Conservation (phyloP, 1,139 yeast genomes). For the Candida albicans region DNA sequence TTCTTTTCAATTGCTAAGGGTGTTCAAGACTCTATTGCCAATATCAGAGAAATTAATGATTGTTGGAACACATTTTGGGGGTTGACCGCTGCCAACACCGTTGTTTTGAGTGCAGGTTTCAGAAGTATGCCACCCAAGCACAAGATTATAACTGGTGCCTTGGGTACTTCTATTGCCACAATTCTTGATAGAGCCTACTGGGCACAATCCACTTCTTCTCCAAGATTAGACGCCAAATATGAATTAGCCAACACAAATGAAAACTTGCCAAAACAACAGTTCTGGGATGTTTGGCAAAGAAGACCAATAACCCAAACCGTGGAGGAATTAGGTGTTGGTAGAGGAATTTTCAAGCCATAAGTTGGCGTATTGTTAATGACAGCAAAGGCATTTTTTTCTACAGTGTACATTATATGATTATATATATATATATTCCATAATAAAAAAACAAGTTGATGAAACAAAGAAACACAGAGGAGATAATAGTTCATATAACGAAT, state of each 20-base stretch:
- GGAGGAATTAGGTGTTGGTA: conserved; percentile 69
- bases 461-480: background rate
- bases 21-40: conserved; percentile 34
- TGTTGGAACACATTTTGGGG: conserved; percentile 53
- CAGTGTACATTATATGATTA: conserved; percentile 5
- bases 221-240: conserved; percentile 39
- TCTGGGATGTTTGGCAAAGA: conserved; percentile 83
- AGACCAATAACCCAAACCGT: conserved; percentile 81
- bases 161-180: conserved; percentile 43
- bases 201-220: conserved; percentile 46
- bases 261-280: conserved; percentile 56
- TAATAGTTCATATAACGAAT: too few species aligned
- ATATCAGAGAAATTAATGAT: conserved; percentile 50
- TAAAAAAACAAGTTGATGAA: background rate
- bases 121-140: conserved; percentile 44
- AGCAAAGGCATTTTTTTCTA: background rate
- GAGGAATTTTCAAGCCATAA: conserved; percentile 48
- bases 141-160: conserved; percentile 42
- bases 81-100: conserved; percentile 44
- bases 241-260: conserved; percentile 37
- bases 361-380: too few species aligned
- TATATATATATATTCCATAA: conserved; percentile 2
- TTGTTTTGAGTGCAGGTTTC: conserved; percentile 42
- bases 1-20: conserved; percentile 42
- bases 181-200: conserved; percentile 41